Base-by-base conservation (phyloP, 2,329 filamentous ascomycete genomes). In the Ophiostoma ips region DNA sequence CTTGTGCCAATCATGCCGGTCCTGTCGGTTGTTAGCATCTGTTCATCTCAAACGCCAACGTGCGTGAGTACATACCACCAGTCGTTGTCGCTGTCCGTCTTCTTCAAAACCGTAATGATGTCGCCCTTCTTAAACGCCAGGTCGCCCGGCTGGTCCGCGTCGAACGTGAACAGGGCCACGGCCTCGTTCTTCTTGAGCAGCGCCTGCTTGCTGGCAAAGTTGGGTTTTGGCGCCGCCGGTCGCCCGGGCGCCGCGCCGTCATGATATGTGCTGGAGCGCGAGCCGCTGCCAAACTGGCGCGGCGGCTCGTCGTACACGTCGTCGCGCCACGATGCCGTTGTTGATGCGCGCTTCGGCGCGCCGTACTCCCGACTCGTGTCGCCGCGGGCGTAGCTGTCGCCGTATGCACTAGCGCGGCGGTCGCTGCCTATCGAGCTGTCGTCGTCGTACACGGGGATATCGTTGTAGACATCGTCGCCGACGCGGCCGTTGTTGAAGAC, bases 51-150 rank as follows among this genome's bases (percentile, higher is more conserved):
- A n/a, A n/a, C n/a, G n/a, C n/a, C n/a, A n/a, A n/a, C n/a, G n/a
- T n/a, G n/a, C n/a, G n/a, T n/a, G n/a, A n/a, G n/a, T 52, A 76
- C 79, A 58, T 72, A 84, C 80, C 90, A 96, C 90, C 90, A 96
- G 64, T 96, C 90, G 51, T 88, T 89, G 52, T 87, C 84, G 58
- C 84, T 95, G 5, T 96, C 87, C 5, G 90, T 96, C 66, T 85
- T 84, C 71, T 98, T 95, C 51, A 94, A 65, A 52, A 98, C 88
- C 1, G 88, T 95, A 57, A 98, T 95, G 51, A 96, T 67, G 30
- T 98, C 92, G 18, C 92, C 92, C 73, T 98, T 98, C 71, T 94
- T 95, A 68, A 98, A 98, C 0, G 83, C 87, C 51, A 96, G 65
- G 63, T 98, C 90, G 5, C 90, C 90, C 0, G 87, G 81, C 65